These are phyloP conservation scores for Chalara sp. DNA, from an alignment of 2,329 filamentous ascomycete species.

Conservation along the genomic window DNA sequence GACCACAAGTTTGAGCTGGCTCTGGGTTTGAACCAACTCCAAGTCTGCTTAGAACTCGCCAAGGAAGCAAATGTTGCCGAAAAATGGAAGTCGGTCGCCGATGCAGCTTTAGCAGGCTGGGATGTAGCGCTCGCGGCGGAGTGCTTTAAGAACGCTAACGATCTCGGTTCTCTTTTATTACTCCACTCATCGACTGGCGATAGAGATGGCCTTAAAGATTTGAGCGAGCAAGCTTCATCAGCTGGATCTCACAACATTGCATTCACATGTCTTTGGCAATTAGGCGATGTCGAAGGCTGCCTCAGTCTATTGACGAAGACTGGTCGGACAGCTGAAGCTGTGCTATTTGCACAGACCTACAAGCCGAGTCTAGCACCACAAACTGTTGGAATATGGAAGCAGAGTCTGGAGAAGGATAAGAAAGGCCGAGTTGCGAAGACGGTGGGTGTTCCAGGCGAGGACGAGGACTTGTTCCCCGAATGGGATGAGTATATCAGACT, in stretches of 20 bases:
- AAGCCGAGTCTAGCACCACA: conserved; percentile 69
- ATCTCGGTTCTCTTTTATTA: conserved; percentile 81
- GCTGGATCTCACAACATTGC: conserved; percentile 85
- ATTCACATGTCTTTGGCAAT: conserved; percentile 83
- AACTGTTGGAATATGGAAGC: conserved; percentile 75
- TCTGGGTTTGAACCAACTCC: conserved; percentile 72
- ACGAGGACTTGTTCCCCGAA: conserved; percentile 87
- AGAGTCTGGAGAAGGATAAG: conserved; percentile 72
- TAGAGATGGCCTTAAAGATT: conserved; percentile 61
- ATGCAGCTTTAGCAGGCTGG: conserved; percentile 82
- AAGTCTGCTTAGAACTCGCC: conserved; percentile 80
- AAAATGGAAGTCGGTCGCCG: conserved; percentile 97
- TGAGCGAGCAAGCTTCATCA: conserved; percentile 69
- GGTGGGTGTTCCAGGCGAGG: conserved; percentile 74
- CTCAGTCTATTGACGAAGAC: conserved; percentile 75
- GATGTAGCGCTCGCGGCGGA: conserved; percentile 83
- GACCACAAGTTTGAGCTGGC: conserved; percentile 97
- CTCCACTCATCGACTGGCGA: conserved; percentile 84
- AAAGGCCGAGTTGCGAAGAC: conserved; percentile 80
- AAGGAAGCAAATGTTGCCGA: conserved; percentile 81
- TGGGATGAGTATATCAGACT: conserved; percentile 87
- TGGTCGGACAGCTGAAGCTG: conserved; percentile 74
- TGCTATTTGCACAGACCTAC: conserved; percentile 91
- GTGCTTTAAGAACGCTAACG: conserved; percentile 86
- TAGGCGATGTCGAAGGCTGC: conserved; percentile 76